Base-by-base conservation (phyloP, 306 rosid genomes). In the Quercus dentata region DNA sequence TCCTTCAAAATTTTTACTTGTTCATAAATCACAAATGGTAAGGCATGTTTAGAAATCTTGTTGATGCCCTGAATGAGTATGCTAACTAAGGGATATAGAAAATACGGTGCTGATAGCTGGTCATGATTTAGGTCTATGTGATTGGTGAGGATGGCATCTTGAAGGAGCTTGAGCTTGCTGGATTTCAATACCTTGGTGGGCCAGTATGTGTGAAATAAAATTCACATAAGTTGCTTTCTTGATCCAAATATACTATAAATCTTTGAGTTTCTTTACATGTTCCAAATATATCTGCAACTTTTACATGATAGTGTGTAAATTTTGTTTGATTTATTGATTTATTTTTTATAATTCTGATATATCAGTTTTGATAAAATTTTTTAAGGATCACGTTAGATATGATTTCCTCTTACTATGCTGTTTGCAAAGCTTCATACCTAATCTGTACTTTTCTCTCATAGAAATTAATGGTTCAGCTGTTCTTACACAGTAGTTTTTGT, bases 91-190 rank as follows among this genome's bases (percentile, higher is more conserved):
- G 14, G 72, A 33, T 35, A 18, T 30, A n/a, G 81, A 79, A 76
- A 76, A 74, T 78, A 67, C 57, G 71, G 38, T 76, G 71, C 88
- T 85, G 75, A 80, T 80, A 69, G 35, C 65, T 58, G 52, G 75
- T 71, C 61, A 69, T 81, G 80, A 84, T 81, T 79, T 78, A 95
- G 99, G 92, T 95, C 71, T 95, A 95, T 71, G 98, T 95, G 86
- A 93, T 95, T 76, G 99, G 99, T 56, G 99, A 95, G 87, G 99
- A 95, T 19, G 99, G 99, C 54, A 93, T 95, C 86, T 86, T 93
- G 92, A 95, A 95, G 87, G 99, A 93, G 89, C 98, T 95, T 74
- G 97, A 95, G 83, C 98, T 93, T 62, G 99, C 99, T 75, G 99
- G 99, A 86, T 89, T 80, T 89, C 92, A 89, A 74, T 91, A 93